Base-by-base conservation (phyloP, 2,329 filamentous ascomycete species). In the Juglanconis oblonga region DNA sequence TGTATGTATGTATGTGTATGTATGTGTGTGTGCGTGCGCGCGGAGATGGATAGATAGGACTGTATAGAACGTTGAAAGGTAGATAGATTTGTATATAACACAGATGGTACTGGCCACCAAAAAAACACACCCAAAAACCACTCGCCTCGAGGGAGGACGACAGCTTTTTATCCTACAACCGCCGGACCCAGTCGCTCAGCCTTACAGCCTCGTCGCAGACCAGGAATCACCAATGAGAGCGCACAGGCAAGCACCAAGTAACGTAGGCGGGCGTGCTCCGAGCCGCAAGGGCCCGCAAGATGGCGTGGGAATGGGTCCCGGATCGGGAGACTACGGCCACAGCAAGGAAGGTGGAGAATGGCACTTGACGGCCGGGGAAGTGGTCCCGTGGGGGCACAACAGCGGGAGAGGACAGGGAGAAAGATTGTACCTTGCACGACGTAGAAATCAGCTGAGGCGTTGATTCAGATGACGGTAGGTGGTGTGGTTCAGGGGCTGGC, bases 141-240 rank as follows among this genome's bases (percentile, higher is more conserved):
- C 24, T 50, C 45, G 57, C 48, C 55, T 42, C 5, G 51, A 61
- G 61, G 58, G 52, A 36, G 47, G 29, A n/a, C 52, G 35, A n/a
- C 33, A 24, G 7, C 55, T 45, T 54, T 62, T 63, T 58, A 58
- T 57, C 49, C 40, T 48, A 33, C 35, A 29, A 33, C 29, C 24
- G 14, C 5, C 54, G 11, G 11, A 32, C 17, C 33, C 36, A n/a
- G 31, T 64, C 45, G 33, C 55, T 59, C 62, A 55, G 66, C 66
- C 66, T 67, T 67, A 49, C 59, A 64, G 66, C 66, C 66, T 67
- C 58, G 61, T 57, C 54, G 35, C 36, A 13, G 29, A 40, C n/a
- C 51, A 33, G 33, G 56, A 36, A 32, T 9, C 14, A 11, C 24
- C 50, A 40, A 29, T 48, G 31, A 38, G 29, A 47, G 36, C 17